Conservation (phyloP, 768 basidiomycete genomes). For the Saitozyma sp. region DNA sequence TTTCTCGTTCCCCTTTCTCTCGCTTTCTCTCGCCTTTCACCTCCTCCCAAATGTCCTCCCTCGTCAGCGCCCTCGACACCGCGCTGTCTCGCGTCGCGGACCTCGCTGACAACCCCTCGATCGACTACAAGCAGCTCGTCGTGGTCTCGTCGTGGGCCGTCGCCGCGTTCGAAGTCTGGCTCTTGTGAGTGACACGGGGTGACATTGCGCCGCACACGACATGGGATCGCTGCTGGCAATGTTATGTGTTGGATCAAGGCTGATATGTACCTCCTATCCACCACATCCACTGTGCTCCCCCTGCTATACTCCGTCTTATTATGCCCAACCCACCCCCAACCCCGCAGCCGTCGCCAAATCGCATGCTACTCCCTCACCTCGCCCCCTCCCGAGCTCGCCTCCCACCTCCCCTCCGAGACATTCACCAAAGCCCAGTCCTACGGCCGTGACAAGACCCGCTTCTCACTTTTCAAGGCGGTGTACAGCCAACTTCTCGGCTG, state of each 20-base stretch:
- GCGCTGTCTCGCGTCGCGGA: conserved; percentile 19
- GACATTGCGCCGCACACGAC: no score
- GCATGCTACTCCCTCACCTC: conserved; percentile 74
- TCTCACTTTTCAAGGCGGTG: conserved; percentile 70
- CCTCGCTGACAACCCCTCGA: conserved; percentile 32
- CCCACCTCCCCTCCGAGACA: conserved; percentile 67
- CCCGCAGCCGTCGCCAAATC: conserved; percentile 69
- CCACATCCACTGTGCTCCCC: no score
- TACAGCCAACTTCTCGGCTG: conserved; percentile 74
- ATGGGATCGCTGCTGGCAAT: neutral
- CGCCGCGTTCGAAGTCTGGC: conserved; percentile 80
- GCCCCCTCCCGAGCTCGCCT: conserved; percentile 69
- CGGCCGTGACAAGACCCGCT: conserved; percentile 84
- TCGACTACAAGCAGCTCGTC: conserved; percentile 78
- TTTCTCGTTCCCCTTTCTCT: neutral
- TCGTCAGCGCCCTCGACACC: conserved; percentile 20
- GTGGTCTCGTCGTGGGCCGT: conserved; percentile 73
- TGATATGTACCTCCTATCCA: no score
- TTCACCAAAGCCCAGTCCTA: conserved; percentile 91
- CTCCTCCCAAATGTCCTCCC: neutral
- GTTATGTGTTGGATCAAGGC: neutral
- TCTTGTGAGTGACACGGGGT: conserved; percentile 63
- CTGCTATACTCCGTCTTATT: no score
- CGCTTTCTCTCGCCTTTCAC: neutral
- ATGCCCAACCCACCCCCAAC: no score